These are phyloP conservation scores for Blastocystis sp. DNA, from an alignment of 352 stramenopile species.

Conservation along the genomic window DNA sequence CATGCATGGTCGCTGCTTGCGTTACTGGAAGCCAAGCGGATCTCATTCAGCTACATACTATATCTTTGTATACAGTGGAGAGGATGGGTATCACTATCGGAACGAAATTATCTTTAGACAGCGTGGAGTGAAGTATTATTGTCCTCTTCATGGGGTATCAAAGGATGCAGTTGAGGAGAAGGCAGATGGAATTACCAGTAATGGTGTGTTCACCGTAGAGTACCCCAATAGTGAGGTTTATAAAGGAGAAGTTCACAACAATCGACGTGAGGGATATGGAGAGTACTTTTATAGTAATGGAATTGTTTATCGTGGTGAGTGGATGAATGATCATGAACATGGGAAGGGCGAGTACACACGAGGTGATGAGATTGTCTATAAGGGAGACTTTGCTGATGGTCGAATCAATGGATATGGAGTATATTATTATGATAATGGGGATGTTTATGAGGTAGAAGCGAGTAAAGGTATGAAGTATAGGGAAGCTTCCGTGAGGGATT, in stretches of 20 bases:
- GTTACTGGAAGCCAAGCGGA: background rate
- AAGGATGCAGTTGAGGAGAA: slow-evolving; percentile 32
- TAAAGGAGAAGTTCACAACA: slow-evolving; percentile 59
- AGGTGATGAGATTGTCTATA: slow-evolving; percentile 40
- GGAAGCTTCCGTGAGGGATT: slow-evolving; percentile 33
- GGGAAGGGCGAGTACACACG: slow-evolving; percentile 37
- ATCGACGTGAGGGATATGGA: slow-evolving; percentile 65
- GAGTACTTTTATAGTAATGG: slow-evolving; percentile 68
- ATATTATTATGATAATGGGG: slow-evolving; percentile 66
- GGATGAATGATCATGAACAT: slow-evolving; percentile 49
- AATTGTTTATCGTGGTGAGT: slow-evolving; percentile 54
- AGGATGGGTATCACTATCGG: background rate
- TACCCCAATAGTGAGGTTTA: slow-evolving; percentile 65
- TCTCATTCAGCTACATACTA: background rate
- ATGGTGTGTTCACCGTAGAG: slow-evolving; percentile 38
- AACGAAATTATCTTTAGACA: background rate
- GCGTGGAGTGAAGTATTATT: slow-evolving; percentile 46
- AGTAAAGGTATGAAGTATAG: background rate
- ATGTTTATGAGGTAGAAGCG: slow-evolving; percentile 41
- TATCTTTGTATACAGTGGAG: slow-evolving; percentile 15
- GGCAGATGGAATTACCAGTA: background rate
- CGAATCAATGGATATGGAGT: slow-evolving; percentile 60
- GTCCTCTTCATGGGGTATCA: slow-evolving; percentile 1
- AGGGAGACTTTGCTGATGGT: slow-evolving; percentile 34
- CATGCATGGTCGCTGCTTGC: slow-evolving; percentile 59